Evolutionary conservation across 2,329 filamentous ascomycete genomes (phyloP).

Genomic region (Beauveria asiatica): DNA sequence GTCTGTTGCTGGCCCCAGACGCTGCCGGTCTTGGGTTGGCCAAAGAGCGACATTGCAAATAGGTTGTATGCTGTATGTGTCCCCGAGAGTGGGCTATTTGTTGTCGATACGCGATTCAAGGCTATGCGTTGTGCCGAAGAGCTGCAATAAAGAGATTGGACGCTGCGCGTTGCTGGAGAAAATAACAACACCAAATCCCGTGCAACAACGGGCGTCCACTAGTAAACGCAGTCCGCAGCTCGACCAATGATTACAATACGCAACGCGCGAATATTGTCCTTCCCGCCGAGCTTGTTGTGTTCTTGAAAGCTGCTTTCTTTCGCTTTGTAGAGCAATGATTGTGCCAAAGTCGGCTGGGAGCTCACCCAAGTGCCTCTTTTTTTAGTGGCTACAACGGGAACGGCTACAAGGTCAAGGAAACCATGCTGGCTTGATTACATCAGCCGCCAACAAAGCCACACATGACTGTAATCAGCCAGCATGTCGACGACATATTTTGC

Average conservation of each 20-base stretch:
- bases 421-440: no score
- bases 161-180: not conserved
- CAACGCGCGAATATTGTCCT: not conserved
- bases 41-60: slow-evolving; percentile 30
- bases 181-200: not conserved
- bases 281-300: not conserved
- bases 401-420: no score
- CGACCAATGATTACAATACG: not conserved
- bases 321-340: not conserved
- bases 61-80: slow-evolving; percentile 3
- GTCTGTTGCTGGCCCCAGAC: slow-evolving; percentile 31
- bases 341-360: slow-evolving; percentile 2
- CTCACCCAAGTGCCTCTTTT: slow-evolving; percentile 21
- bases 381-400: not conserved
- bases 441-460: no score
- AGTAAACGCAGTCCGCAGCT: not conserved
- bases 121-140: not conserved
- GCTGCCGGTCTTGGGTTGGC: slow-evolving; percentile 27
- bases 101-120: not conserved
- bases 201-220: not conserved
- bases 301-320: not conserved
- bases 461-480: no score
- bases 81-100: not conserved
- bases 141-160: not conserved
- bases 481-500: no score